Base-by-base conservation (phyloP, 2,329 filamentous ascomycete species). In the Drechmeria coniospora region DNA sequence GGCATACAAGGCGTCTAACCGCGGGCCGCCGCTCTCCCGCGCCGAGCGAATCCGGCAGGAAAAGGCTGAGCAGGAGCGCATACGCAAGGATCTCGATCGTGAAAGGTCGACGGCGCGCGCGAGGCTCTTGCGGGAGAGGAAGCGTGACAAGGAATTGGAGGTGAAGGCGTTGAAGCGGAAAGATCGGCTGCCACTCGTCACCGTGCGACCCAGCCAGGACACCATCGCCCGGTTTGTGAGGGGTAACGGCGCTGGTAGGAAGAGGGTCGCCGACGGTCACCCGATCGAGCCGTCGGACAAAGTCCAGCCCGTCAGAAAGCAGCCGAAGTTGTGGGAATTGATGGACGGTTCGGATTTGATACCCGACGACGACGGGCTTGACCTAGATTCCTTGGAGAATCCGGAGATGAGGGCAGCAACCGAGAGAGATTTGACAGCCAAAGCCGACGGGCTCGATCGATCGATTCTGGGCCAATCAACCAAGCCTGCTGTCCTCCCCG, bases 131-230 rank as follows among this genome's bases (percentile, higher is more conserved):
- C 49, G 68, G 15, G 68, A 74, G 21, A 65, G 59, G 47, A 72
- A 68, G 45, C 63, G 59, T 33, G 63, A 59, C 11, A 70, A 63
- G 40, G 66, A 68, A 26, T 44, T 55, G 6, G 60, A 63, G 32
- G 52, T 49, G 24, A 58, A 63, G n/a, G 58, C 53, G 28, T 67
- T 60, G 48, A 64, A 51, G 39, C 62, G 53, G 35, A 60, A 54
- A 29, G 64, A n/a, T n/a, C n/a, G 68, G 0, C 31, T 68, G 32
- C 70, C 70, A 10, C 47, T 71, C 4, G 54, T 66, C n/a, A 55
- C 54, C 9, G 63, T 68, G 4, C 55, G 60, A 20, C 61, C 68
- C 0, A 73, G 68, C 19, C 70, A 74, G 42, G 62, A 62, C 23
- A 68, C 62, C 0, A 68, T 75, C 35, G 54, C 65, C 12, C 43